Evolutionary conservation across 192 early-diverging fungal species (phyloP).

Genomic region (Coemansia sp.): DNA sequence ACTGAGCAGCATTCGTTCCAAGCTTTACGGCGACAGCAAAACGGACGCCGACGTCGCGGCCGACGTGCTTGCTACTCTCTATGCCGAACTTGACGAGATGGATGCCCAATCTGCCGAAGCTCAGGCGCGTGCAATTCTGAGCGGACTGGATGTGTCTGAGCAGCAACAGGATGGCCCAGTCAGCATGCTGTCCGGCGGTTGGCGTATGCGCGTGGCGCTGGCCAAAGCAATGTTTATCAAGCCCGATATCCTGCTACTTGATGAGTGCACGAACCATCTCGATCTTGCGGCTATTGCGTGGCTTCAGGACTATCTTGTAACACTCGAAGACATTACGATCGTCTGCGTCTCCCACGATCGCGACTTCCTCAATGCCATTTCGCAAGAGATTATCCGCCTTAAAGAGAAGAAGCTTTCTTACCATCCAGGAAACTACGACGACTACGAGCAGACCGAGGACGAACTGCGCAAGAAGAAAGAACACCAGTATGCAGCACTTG

Average conservation of each 20-base stretch:
- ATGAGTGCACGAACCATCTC: conserved; percentile 90
- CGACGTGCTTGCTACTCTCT: conserved; percentile 58
- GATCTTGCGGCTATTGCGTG: conserved; percentile 91
- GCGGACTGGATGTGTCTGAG: conserved; percentile 70
- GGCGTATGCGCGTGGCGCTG: conserved; percentile 84
- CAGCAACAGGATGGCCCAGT: conserved; percentile 64
- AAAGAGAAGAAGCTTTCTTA: conserved; percentile 71
- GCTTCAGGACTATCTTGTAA: conserved; percentile 72
- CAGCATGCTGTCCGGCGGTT: conserved; percentile 70
- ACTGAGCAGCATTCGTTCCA: conserved; percentile 13
- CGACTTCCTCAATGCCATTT: conserved; percentile 76
- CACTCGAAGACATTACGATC: conserved; percentile 65
- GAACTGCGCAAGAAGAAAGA: conserved; percentile 69
- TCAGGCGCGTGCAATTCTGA: conserved; percentile 67
- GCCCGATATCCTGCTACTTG: conserved; percentile 78
- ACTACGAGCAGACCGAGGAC: conserved; percentile 73
- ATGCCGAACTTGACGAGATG: conserved; percentile 59
- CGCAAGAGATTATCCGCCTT: conserved; percentile 72
- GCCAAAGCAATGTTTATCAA: conserved; percentile 81
- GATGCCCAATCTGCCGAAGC: conserved; percentile 63
- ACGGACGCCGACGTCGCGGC: conserved; percentile 50
- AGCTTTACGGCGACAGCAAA: conserved; percentile 33
- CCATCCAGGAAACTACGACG: conserved; percentile 83
- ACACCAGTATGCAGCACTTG: conserved; percentile 57
- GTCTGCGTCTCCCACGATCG: conserved; percentile 91